These are phyloP conservation scores for Coniella lustricola DNA, from an alignment of 2,329 filamentous ascomycete species.

Conservation along the genomic window DNA sequence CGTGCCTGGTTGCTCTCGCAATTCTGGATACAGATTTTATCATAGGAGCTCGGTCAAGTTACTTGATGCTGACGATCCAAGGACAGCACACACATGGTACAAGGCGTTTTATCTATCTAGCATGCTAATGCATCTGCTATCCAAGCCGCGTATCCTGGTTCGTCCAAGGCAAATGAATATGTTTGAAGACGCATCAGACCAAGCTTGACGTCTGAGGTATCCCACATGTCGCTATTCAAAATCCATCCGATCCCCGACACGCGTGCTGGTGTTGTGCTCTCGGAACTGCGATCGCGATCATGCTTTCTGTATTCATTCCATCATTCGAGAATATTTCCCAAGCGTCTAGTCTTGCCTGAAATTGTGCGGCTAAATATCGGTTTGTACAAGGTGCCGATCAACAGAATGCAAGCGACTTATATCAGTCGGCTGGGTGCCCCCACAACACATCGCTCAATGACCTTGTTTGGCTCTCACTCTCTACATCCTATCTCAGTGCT, in stretches of 20 bases:
- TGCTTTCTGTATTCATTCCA: neutral
- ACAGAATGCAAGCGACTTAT: slow-evolving; percentile 16
- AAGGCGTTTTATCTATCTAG: too few species aligned
- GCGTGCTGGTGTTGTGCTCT: neutral
- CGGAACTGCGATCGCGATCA: neutral
- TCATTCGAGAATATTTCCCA: slow-evolving; percentile 5
- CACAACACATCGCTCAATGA: slow-evolving; percentile 11
- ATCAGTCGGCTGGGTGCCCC: slow-evolving; percentile 12
- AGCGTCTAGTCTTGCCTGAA: slow-evolving; percentile 19
- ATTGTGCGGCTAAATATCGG: slow-evolving; percentile 24
- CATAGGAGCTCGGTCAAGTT: slow-evolving; percentile 23
- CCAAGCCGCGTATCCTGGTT: too few species aligned
- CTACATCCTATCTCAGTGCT: too few species aligned
- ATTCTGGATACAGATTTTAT: slow-evolving; percentile 23
- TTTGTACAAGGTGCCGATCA: slow-evolving; percentile 13
- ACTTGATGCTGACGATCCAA: slow-evolving; percentile 19
- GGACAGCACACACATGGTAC: slow-evolving; percentile 6
- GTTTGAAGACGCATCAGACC: neutral
- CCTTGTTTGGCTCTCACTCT: neutral
- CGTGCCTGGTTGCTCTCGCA: slow-evolving; percentile 28
- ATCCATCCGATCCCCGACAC: too few species aligned
- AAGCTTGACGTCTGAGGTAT: neutral
- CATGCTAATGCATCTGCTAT: too few species aligned
- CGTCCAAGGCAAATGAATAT: too few species aligned
- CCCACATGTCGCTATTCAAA: neutral